Evolutionary conservation across 2,329 filamentous ascomycete species (phyloP), one percentile per base, ranked within the genome.

Genomic region (Fusarium aywerte): DNA sequence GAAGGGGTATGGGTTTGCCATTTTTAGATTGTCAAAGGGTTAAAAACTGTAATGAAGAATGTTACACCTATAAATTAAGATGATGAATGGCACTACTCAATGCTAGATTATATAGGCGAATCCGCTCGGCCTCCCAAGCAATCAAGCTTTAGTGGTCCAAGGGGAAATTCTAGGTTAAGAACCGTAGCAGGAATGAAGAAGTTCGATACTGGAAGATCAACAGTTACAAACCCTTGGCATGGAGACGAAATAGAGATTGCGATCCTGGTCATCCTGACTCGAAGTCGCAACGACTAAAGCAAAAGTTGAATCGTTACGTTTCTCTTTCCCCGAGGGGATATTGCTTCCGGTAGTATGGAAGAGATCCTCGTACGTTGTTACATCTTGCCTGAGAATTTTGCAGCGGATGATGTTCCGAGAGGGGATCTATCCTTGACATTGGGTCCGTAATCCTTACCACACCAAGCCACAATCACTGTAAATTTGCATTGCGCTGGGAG

Each of bases 1-100:
- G 29, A 73, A 73, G 16, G 68, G 71, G 23, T 70, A 73, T 4
- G 52, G 70, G 62, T 57, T 61, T 36, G 71, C 70, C 70, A 73
- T 73, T 35, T 42, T 69, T 18, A 9, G 13, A 7, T 2, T 12
- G 15, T 9, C 3, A 2, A n/a, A 31, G 16, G 36, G 18, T n/a
- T 29, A 32, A 35, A 38, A 11, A 12, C n/a, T 6, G 2, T 33
- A 43, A 20, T 50, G n/a, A 42, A n/a, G n/a, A 32, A 45, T 35
- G 15, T 13, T 35, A 25, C 52, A 16, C 45, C 15, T 7, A 44
- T 25, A 23, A 45, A 42, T 21, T 40, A 21, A 47, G 44, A 38
- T 10, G 20, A 20, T 3, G 10, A n/a, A 31, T 20, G 9, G 16
- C 2, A 12, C 3, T 50, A 43, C 23, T 39, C 20, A 54, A 39